Evolutionary conservation across 2,329 filamentous ascomycete genomes (phyloP).

Genomic region (Grosmannia clavigera): DNA sequence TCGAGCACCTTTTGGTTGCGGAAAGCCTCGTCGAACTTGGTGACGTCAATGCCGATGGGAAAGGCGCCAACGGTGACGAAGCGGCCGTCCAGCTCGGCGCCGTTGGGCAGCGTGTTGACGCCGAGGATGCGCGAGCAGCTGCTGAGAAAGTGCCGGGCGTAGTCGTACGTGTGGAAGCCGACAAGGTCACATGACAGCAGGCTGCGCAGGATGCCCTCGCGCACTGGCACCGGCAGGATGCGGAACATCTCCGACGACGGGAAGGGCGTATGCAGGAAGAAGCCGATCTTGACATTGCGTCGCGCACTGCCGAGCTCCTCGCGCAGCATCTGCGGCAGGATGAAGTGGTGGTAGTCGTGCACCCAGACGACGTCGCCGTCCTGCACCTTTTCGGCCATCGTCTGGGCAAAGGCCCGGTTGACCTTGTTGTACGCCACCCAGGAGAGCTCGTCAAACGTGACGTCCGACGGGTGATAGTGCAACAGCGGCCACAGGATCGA

Average conservation of each 20-base stretch:
- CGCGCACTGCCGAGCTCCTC: conserved; percentile 70
- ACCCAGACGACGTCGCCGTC: conserved; percentile 97
- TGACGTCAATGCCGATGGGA: conserved; percentile 94
- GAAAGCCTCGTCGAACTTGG: conserved; percentile 85
- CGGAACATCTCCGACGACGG: conserved; percentile 95
- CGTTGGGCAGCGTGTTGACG: conserved; percentile 77
- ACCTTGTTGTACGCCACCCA: conserved; percentile 92
- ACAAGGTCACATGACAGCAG: conserved; percentile 90
- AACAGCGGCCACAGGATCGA: conserved; percentile 97
- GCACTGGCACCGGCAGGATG: conserved; percentile 86
- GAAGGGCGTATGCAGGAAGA: conserved; percentile 96
- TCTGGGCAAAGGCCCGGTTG: conserved; percentile 83
- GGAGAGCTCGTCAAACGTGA: conserved; percentile 89
- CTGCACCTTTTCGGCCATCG: conserved; percentile 73
- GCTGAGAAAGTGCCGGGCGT: conserved; percentile 93
- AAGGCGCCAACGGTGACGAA: conserved; percentile 89
- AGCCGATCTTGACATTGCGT: conserved; percentile 93
- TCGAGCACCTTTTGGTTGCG: conserved; percentile 77
- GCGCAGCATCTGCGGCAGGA: conserved; percentile 87
- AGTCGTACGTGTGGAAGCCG: conserved; percentile 98
- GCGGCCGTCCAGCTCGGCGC: conserved; percentile 80
- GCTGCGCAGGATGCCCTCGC: conserved; percentile 76
- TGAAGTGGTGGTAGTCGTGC: conserved; percentile 97
- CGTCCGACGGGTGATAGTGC: conserved; percentile 97
- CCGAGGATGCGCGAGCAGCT: conserved; percentile 86